phyloP scores from a whole-genome alignment of 73 alveolate genomes.

The Tetrahymena elliotti region DNA sequence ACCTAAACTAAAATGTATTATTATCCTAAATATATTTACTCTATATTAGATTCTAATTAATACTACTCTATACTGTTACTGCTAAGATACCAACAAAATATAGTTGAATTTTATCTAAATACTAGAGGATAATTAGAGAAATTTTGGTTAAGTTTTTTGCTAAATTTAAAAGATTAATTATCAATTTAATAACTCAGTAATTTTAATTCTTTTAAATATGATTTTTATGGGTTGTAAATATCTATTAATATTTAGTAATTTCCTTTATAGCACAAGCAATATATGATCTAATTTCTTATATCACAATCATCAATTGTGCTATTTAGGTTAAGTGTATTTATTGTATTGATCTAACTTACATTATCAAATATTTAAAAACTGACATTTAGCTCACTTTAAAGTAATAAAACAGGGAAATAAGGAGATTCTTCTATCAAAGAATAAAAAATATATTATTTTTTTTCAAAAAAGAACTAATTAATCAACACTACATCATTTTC shows the following conservation, averaged over 20 bases:
- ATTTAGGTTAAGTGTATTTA: too few species aligned
- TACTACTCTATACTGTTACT: not conserved
- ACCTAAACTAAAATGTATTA: not conserved
- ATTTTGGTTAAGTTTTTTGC: not conserved
- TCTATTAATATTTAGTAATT: not conserved
- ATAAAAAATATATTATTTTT: too few species aligned
- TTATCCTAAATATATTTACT: not conserved
- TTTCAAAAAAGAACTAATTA: not conserved
- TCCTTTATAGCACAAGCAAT: not conserved
- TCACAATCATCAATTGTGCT: not conserved
- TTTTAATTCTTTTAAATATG: too few species aligned
- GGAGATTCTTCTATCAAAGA: not conserved
- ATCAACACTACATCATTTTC: not conserved
- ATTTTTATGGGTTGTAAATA: not conserved
- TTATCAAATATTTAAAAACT: not conserved
- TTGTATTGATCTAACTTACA: not conserved
- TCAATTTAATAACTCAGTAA: too few species aligned
- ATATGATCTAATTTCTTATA: not conserved
- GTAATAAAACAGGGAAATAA: not conserved
- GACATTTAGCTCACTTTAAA: too few species aligned
- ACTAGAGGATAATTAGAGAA: not conserved
- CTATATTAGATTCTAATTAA: not conserved
- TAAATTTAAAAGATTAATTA: not conserved
- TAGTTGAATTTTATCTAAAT: not conserved
- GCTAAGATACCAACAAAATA: not conserved